These are phyloP conservation scores for Conoideocrella luteorostrata DNA, from an alignment of 2,329 filamentous ascomycete genomes.

Conservation along the genomic window DNA sequence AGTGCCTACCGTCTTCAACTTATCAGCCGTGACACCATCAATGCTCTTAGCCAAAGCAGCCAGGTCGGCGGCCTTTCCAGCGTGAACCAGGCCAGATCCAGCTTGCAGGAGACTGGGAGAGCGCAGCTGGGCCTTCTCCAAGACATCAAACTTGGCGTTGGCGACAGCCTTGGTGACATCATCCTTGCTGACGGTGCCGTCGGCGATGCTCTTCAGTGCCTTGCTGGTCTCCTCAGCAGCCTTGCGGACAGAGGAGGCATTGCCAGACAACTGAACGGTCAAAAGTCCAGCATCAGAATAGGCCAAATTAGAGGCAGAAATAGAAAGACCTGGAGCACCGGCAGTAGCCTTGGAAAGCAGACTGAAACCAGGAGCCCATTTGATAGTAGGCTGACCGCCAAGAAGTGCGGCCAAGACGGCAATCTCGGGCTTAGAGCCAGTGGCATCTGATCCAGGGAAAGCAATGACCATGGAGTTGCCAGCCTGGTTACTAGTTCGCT, in stretches of 20 bases:
- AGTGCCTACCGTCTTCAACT: conserved; percentile 73
- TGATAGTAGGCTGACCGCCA: conserved; percentile 84
- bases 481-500: conserved; percentile 69
- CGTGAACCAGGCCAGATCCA: conserved; percentile 76
- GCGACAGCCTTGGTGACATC: conserved; percentile 87
- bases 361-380: conserved; percentile 92
- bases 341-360: conserved; percentile 75
- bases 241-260: conserved; percentile 64
- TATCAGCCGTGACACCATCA: conserved; percentile 73
- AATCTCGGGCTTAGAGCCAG: conserved; percentile 81
- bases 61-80: conserved; percentile 77
- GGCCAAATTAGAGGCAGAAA: conserved; percentile 68
- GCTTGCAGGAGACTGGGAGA: conserved; percentile 74
- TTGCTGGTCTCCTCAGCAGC: conserved; percentile 74
- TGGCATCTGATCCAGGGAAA: conserved; percentile 82
- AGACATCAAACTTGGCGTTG: conserved; percentile 84
- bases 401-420: conserved; percentile 83
- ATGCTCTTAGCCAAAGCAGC: conserved; percentile 72
- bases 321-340: conserved; percentile 57
- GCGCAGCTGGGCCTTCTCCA: conserved; percentile 74
- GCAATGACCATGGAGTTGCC: conserved; percentile 84
- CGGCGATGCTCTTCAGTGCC: conserved; percentile 72
- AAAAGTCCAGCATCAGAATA: conserved; percentile 96
- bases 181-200: conserved; percentile 71
- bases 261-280: conserved; percentile 72